phyloP scores from a whole-genome alignment of 2,329 filamentous ascomycete genomes.

The Helicocarpus griseus region DNA sequence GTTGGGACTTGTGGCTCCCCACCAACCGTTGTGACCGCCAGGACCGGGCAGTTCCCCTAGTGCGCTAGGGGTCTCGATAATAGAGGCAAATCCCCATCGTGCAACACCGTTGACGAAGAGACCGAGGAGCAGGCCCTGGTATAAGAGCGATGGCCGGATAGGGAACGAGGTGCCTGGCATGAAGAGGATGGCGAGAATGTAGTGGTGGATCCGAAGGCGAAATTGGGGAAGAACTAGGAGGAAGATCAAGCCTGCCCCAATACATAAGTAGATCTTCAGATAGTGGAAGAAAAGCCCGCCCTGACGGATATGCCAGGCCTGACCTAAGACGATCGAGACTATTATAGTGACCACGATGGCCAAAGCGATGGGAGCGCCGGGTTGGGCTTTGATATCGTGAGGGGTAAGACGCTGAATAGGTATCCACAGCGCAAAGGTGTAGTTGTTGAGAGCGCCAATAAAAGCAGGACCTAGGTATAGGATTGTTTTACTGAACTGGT shows the following conservation, averaged over 20 bases:
- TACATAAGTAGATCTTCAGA: slow-evolving; percentile 64
- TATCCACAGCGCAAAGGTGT: slow-evolving; percentile 79
- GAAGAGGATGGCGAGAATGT: slow-evolving; percentile 77
- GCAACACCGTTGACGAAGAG: slow-evolving; percentile 91
- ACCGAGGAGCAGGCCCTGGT: slow-evolving; percentile 81
- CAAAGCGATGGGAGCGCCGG: slow-evolving; percentile 75
- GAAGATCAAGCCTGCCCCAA: slow-evolving; percentile 58
- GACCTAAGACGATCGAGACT: slow-evolving; percentile 56
- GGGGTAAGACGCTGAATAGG: slow-evolving; percentile 86
- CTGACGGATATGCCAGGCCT: slow-evolving; percentile 77
- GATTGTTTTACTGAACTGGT: slow-evolving; percentile 77
- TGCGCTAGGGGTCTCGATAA: slow-evolving; percentile 70
- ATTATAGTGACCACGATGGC: slow-evolving; percentile 66
- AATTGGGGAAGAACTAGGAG: slow-evolving; percentile 65
- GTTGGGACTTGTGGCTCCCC: slow-evolving; percentile 40
- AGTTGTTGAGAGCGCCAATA: slow-evolving; percentile 86
- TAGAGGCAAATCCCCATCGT: slow-evolving; percentile 83
- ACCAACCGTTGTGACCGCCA: slow-evolving; percentile 32
- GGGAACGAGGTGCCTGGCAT: slow-evolving; percentile 84
- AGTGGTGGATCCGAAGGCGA: slow-evolving; percentile 85
- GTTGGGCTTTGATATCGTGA: slow-evolving; percentile 80
- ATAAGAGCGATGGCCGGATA: slow-evolving; percentile 72
- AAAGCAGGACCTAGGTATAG: slow-evolving; percentile 86
- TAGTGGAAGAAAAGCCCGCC: slow-evolving; percentile 73
- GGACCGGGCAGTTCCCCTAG: slow-evolving; percentile 46